Evolutionary conservation across 2,329 filamentous ascomycete species (phyloP).

Genomic region (Cladophialophora chaetospira): DNA sequence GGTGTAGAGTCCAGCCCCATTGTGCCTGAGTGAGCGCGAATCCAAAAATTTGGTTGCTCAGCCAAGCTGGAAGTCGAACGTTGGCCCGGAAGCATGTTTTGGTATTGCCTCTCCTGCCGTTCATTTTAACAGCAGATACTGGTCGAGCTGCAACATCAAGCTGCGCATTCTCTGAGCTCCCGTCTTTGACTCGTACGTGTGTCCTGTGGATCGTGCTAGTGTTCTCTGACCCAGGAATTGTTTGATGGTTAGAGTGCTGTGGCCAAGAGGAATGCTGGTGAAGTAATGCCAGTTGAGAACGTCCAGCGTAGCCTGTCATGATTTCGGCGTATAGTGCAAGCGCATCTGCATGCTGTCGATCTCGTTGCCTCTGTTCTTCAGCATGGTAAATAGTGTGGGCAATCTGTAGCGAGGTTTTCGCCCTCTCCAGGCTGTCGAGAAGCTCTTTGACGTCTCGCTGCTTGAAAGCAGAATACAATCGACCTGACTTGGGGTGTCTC

Average conservation of each 20-base stretch:
- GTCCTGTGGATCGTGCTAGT: too few relatives aligned
- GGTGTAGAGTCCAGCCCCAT: slow-evolving; percentile 6
- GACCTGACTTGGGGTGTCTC: background rate
- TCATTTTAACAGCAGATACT: background rate
- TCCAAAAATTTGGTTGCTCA: slow-evolving; percentile 5
- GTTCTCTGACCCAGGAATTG: too few relatives aligned
- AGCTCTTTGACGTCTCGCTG: slow-evolving; percentile 15
- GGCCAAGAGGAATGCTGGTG: too few relatives aligned
- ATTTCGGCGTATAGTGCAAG: background rate
- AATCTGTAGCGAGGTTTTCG: slow-evolving; percentile 12
- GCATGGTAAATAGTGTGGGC: slow-evolving; percentile 12
- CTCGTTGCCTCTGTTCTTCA: slow-evolving; percentile 11
- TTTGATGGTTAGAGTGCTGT: too few relatives aligned
- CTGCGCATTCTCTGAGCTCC: too few relatives aligned
- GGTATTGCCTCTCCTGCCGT: background rate
- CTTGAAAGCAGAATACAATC: slow-evolving; percentile 16
- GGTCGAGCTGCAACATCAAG: too few relatives aligned
- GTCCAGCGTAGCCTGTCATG: background rate
- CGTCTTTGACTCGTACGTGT: too few relatives aligned
- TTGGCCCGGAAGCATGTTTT: background rate
- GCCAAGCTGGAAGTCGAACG: slow-evolving; percentile 1
- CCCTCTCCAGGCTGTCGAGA: slow-evolving; percentile 13
- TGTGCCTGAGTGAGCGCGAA: background rate
- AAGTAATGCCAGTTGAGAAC: too few relatives aligned
- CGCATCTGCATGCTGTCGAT: background rate